Evolutionary conservation across 129 eudicot genomes (phyloP), one percentile per base, ranked within the genome.

Genomic region (Calendula officinalis): DNA sequence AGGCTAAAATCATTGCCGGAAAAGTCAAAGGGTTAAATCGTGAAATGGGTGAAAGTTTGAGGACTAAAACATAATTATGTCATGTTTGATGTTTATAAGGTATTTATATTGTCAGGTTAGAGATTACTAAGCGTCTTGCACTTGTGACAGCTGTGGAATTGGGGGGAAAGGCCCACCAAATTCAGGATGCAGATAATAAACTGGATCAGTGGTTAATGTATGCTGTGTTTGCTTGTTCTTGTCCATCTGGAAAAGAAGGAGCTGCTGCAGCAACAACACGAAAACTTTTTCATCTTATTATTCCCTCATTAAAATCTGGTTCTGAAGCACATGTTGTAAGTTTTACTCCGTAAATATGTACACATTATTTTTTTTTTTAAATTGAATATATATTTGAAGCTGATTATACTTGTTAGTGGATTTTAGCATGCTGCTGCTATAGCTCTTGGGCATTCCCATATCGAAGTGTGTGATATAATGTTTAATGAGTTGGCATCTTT

Each of bases 161-260:
- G 78, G 97, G 97, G 40, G 97, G 97, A 56, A 90, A 86, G 73
- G 92, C 97, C 38, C 75, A 77, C 73, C 95, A 82, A 66, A 48
- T 87, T 17, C 91, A 81, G 75, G 97, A 90, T 73, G 82, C 91
- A 38, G 97, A 90, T 58, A 90, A 67, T 76, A 90, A 86, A 78
- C 81, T 84, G 64, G 97, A 90, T 66, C 97, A 90, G 56, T 90
- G 97, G 97, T 86, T 86, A 62, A 81, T 90, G 92, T 90, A 90
- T 84, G 95, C 97, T 8, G 83, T 90, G 83, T 90, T 90, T 77
- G 95, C 86, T 57, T 90, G 92, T 77, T 90, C 97, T 10, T 83
- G 97, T 71, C 89, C 95, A 52, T 79, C 85, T 71, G 66, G 79
- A 43, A 78, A 77, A 60, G 95, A 90, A 66, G 84, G 75, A 56